These are phyloP conservation scores for Porphyrellus cyaneotinctus DNA, from an alignment of 768 basidiomycete genomes.

Conservation along the genomic window DNA sequence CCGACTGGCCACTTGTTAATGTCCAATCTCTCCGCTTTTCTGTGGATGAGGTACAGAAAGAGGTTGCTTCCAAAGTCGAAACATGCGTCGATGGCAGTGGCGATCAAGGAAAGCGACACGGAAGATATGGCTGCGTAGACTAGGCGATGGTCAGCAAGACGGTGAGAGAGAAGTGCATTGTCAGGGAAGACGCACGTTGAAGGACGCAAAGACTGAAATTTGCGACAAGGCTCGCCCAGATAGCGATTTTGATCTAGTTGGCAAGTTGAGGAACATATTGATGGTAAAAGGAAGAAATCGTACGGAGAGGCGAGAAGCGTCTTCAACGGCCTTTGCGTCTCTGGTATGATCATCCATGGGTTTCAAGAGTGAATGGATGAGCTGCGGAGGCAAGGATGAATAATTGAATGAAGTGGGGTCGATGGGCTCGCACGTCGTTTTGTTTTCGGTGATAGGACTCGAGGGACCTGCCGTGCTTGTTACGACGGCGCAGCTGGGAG, in stretches of 20 bases:
- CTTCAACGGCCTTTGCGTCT: slow-evolving; percentile 71
- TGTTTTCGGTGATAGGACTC: slow-evolving; percentile 67
- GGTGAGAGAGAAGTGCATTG: not conserved
- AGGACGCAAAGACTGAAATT: slow-evolving; percentile 72
- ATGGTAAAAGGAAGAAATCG: slow-evolving; percentile 18
- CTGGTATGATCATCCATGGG: slow-evolving; percentile 86
- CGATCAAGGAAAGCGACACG: slow-evolving; percentile 78
- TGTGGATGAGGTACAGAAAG: slow-evolving; percentile 76
- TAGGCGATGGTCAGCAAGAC: slow-evolving; percentile 25
- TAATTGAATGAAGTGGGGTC: not conserved
- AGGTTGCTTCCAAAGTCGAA: slow-evolving; percentile 83
- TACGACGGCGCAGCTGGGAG: slow-evolving; percentile 50
- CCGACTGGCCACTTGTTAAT: slow-evolving; percentile 88
- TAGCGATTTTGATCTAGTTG: slow-evolving; percentile 82
- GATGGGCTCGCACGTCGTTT: slow-evolving; percentile 54
- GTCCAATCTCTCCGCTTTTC: slow-evolving; percentile 67
- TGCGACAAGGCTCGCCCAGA: slow-evolving; percentile 75
- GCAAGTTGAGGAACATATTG: not conserved
- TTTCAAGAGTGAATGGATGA: slow-evolving; percentile 84
- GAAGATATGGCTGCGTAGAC: slow-evolving; percentile 92
- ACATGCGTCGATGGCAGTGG: slow-evolving; percentile 84
- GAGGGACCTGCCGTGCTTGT: slow-evolving; percentile 56
- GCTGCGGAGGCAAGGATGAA: slow-evolving; percentile 41
- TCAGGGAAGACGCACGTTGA: slow-evolving; percentile 45
- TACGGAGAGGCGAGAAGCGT: slow-evolving; percentile 63